Evolutionary conservation across 331 rosid species (phyloP), one percentile per base, ranked within the genome.

Genomic region (Quercus lobata): DNA sequence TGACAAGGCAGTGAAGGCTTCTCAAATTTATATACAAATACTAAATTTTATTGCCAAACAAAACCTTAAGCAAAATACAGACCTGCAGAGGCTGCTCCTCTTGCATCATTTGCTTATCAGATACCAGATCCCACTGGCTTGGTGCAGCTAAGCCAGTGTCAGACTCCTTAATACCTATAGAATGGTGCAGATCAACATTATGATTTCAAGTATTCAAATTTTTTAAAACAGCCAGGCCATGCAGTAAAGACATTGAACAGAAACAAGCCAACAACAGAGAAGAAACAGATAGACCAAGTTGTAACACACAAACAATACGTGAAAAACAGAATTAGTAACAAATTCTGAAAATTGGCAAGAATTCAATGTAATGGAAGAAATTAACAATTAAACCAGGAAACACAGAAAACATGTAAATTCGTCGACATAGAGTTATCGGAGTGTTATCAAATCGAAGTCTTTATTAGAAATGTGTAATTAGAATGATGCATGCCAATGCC

Each of bases 21-120:
- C 80, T 69, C 75, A 74, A 18, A 63, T 78, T 49, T 49, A 49
- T 66, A 56, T 15, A 54, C 57, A 58, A 57, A 55, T 24, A 71
- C 25, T 63, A 76, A 73, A 68, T 25, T n/a, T 35, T n/a, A 21
- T 16, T 29, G 71, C 56, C 5, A 11, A 75, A 74, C 29, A 58
- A 41, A 75, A 6, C 75, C 19, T n/a, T 35, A 18, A 74, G 10
- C 69, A 57, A 17, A 27, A 37, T 25, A 17, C 37, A 52, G 61
- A 91, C 99, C 96, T 95, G 99, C 80, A 95, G 97, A 66, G 99
- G 99, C 82, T 95, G 97, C 91, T 95, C 99, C 86, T 95, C 99
- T 87, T 95, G 99, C 99, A 95, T 95, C 99, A 95, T 92, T 70
- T 95, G 99, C 91, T 95, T 95, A 81, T 95, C 99, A 37, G 99